phyloP scores from a whole-genome alignment of 78 protist genomes.

The Anaeramoeba flamelloides region DNA sequence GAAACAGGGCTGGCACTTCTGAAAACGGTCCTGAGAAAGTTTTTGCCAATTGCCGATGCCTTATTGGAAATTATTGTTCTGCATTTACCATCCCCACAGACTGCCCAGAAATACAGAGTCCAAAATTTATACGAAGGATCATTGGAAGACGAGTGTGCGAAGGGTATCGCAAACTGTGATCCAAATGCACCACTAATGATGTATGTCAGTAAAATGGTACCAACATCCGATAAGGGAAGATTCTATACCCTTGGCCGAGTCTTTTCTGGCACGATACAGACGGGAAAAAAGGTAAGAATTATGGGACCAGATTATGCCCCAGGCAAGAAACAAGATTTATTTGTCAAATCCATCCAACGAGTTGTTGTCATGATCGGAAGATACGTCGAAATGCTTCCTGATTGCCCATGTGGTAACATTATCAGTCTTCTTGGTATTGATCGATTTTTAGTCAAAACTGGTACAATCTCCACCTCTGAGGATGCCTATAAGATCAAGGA shows the following conservation, averaged over 20 bases:
- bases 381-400: constrained; percentile 66
- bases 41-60: too few relatives aligned
- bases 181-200: constrained; percentile 83
- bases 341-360: constrained; percentile 88
- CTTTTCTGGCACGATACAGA: constrained; percentile 83
- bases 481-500: constrained; percentile 62
- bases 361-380: constrained; percentile 97
- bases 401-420: constrained; percentile 90
- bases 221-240: constrained; percentile 87
- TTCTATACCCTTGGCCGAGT: constrained; percentile 99
- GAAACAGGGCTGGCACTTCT: too few relatives aligned
- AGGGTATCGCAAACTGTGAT: constrained; percentile 25
- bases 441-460: constrained; percentile 90
- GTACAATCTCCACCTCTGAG: constrained; percentile 84
- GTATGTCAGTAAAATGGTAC: constrained; percentile 99
- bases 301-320: constrained; percentile 87
- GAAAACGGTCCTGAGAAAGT: too few relatives aligned
- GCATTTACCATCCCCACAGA: too few relatives aligned
- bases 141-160: too few relatives aligned
- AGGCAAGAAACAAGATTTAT: constrained; percentile 89
- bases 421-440: constrained; percentile 91
- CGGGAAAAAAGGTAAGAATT: constrained; percentile 89
- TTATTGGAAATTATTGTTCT: too few relatives aligned
- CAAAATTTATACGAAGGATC: too few relatives aligned
- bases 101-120: too few relatives aligned